Evolutionary conservation across 139 green algal genomes (phyloP).

Genomic region (Micromonas commoda): DNA sequence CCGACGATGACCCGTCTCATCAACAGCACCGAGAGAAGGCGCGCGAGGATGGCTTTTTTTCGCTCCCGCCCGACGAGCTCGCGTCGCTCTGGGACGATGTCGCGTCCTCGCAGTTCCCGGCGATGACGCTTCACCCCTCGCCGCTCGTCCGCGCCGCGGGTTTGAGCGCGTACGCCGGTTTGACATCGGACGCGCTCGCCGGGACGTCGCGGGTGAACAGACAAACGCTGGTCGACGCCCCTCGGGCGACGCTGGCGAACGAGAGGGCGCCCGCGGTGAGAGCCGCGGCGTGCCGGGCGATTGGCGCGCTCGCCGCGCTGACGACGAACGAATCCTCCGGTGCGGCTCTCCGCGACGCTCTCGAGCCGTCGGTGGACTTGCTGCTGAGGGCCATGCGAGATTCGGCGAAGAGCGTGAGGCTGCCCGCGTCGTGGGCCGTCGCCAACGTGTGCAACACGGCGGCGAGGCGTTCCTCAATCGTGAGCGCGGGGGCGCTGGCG

Average conservation of each 20-base stretch:
- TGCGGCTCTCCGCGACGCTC: neutral
- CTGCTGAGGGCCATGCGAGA: neutral
- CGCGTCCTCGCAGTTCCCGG: neutral
- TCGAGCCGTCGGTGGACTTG: neutral
- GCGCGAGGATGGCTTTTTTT: neutral
- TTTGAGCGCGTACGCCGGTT: neutral
- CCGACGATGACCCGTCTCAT: neutral
- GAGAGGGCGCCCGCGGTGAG: neutral
- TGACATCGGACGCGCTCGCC: neutral
- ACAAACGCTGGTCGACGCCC: neutral
- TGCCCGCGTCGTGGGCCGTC: slow-evolving; percentile 45
- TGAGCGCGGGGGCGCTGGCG: too few relatives aligned
- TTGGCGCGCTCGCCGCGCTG: neutral
- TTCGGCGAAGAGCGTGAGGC: slow-evolving; percentile 34
- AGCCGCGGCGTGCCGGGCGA: slow-evolving; percentile 1
- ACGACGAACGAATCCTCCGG: neutral
- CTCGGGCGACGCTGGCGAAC: neutral
- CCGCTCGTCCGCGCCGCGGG: slow-evolving; percentile 1
- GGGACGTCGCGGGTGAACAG: neutral
- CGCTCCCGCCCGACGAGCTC: neutral
- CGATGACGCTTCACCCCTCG: neutral
- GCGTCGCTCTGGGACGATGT: neutral
- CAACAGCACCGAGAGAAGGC: neutral
- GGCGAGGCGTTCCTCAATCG: too few relatives aligned
- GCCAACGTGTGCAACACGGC: slow-evolving; percentile 50